Conservation (phyloP, 1,284 basidiomycete genomes). For the Athelia psychrophila region DNA sequence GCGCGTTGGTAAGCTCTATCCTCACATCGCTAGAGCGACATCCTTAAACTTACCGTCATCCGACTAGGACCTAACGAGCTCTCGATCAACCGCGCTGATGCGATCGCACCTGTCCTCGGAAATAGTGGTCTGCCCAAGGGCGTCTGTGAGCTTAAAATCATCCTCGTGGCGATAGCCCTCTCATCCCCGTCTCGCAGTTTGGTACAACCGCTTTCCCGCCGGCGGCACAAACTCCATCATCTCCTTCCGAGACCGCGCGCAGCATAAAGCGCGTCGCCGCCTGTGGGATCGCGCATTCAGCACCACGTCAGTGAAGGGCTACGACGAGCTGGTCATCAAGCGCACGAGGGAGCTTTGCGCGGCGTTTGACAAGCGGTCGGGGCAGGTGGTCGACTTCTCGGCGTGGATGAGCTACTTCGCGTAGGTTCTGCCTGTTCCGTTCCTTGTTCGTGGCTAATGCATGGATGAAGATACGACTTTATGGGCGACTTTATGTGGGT, state of each 20-base stretch:
- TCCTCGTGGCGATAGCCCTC: not conserved
- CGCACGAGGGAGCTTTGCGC: constrained; percentile 28
- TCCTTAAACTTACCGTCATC: not conserved
- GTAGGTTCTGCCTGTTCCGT: constrained; percentile 24
- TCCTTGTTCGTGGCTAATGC: constrained; percentile 6
- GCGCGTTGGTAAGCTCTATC: constrained; percentile 11
- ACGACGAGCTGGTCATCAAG: constrained; percentile 32
- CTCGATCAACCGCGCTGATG: constrained; percentile 25
- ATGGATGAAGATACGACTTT: constrained; percentile 36
- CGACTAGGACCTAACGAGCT: constrained; percentile 31
- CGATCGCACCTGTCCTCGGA: constrained; percentile 26
- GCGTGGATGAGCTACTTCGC: constrained; percentile 39
- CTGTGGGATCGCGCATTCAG: constrained; percentile 41
- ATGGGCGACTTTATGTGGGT: constrained; percentile 49
- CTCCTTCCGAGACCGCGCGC: not conserved
- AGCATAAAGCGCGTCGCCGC: constrained; percentile 35
- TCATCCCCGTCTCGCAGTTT: constrained; percentile 12
- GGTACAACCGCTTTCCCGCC: constrained; percentile 17
- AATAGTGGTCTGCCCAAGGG: constrained; percentile 29
- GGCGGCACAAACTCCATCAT: too few relatives aligned
- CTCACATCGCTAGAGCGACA: not conserved
- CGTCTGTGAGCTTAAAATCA: constrained; percentile 19
- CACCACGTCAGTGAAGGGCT: constrained; percentile 34
- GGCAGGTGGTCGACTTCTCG: constrained; percentile 26
- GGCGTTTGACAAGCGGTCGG: constrained; percentile 21